Conservation (phyloP, 2,329 filamentous ascomycete species). For the Fusarium transvaalense region DNA sequence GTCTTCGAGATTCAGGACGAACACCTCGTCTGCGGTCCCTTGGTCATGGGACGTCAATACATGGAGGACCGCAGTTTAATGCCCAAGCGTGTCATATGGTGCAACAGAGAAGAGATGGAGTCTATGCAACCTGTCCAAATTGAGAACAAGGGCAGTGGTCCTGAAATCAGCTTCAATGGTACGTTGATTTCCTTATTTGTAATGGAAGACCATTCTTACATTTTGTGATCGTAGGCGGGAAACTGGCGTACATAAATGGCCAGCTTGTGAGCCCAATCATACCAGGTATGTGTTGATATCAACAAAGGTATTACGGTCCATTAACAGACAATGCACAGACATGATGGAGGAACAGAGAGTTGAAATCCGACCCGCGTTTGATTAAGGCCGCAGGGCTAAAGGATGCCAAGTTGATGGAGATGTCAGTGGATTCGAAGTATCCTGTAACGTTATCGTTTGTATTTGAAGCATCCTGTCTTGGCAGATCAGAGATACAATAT, state of each 20-base stretch:
- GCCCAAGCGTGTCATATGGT: slow-evolving; percentile 26
- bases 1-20: not conserved
- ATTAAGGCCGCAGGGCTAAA: not conserved
- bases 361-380: not conserved
- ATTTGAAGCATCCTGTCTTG: not conserved
- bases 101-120: fast-evolving
- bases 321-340: not conserved
- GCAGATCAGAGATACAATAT: not conserved
- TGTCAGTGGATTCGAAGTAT: too few species aligned
- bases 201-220: too few species aligned
- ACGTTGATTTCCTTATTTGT: fast-evolving
- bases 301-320: fast-evolving
- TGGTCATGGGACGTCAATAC: not conserved
- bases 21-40: not conserved
- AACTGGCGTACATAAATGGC: not conserved
- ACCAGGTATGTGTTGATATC: not conserved
- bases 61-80: slow-evolving; percentile 9
- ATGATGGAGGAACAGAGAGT: not conserved
- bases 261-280: not conserved
- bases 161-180: slow-evolving; percentile 19
- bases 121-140: not conserved
- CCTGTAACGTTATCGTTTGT: too few species aligned
- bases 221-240: not conserved
- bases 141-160: not conserved
- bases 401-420: too few species aligned